These are phyloP conservation scores for Botrytis galanthina DNA, from an alignment of 2,329 filamentous ascomycete species.

Conservation along the genomic window DNA sequence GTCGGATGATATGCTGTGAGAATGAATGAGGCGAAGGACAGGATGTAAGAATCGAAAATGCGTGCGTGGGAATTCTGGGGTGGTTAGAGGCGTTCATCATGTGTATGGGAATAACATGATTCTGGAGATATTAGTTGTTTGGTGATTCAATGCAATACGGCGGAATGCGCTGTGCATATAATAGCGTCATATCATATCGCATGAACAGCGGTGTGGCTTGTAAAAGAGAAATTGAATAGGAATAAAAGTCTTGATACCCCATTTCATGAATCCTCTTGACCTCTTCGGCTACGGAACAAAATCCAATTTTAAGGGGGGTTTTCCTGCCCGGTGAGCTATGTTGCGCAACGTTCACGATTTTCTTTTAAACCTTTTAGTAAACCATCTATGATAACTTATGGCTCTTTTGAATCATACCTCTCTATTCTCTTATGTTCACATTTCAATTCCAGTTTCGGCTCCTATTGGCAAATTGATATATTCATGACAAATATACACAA, in stretches of 20 bases:
- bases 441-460: neutral
- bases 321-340: neutral
- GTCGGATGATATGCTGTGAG: slow-evolving; percentile 47
- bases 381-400: neutral
- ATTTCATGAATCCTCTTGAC: neutral
- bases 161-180: neutral
- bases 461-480: neutral
- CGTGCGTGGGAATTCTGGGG: neutral
- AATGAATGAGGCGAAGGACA: neutral
- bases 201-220: neutral
- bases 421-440: neutral
- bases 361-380: neutral
- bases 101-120: neutral
- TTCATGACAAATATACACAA: neutral
- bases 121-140: neutral
- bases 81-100: neutral
- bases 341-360: neutral
- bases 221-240: slow-evolving; percentile 10
- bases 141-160: neutral
- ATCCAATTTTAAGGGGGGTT: neutral
- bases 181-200: neutral
- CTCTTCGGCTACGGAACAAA: neutral
- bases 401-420: neutral
- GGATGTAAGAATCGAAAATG: slow-evolving; percentile 11
- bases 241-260: slow-evolving; percentile 16